Evolutionary conservation across 108 stramenopile genomes (phyloP).

Genomic region (Nitzschia sp.): DNA sequence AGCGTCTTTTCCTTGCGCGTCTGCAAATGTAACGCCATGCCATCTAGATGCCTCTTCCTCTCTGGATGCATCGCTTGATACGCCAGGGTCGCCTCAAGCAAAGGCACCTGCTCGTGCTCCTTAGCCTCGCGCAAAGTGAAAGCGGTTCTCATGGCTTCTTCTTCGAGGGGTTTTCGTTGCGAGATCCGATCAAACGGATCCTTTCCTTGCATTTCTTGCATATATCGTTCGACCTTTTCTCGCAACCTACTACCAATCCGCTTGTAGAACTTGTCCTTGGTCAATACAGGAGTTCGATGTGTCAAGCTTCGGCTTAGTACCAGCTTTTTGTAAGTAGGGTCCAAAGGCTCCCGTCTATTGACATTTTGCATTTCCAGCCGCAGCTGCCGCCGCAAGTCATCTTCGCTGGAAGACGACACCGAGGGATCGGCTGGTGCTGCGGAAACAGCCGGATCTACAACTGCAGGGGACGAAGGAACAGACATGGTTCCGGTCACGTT

Average conservation of each 20-base stretch:
- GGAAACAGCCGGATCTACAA: neutral
- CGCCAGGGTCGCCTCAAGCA: slow-evolving; percentile 75
- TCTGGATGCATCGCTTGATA: slow-evolving; percentile 36
- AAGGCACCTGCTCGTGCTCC: slow-evolving; percentile 72
- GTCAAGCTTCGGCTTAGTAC: slow-evolving; percentile 46
- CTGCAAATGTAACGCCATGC: slow-evolving; percentile 65
- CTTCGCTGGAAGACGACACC: slow-evolving; percentile 25
- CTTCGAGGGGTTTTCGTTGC: slow-evolving; percentile 56
- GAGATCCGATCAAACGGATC: slow-evolving; percentile 65
- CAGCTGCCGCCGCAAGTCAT: slow-evolving; percentile 43
- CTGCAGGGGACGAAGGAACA: slow-evolving; percentile 1
- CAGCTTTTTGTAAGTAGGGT: slow-evolving; percentile 76
- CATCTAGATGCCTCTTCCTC: slow-evolving; percentile 65
- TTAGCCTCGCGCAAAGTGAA: slow-evolving; percentile 84
- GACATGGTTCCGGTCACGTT: neutral
- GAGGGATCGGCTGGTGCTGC: neutral
- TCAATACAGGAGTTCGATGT: slow-evolving; percentile 47
- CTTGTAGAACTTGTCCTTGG: slow-evolving; percentile 53
- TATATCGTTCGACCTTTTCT: slow-evolving; percentile 62
- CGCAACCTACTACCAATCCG: slow-evolving; percentile 55
- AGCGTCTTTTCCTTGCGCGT: slow-evolving; percentile 50
- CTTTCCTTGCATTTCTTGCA: slow-evolving; percentile 40
- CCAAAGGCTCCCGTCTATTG: slow-evolving; percentile 65
- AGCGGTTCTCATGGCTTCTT: slow-evolving; percentile 66
- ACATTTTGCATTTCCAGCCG: slow-evolving; percentile 36